Percentiles rank a stretch among this genome's conserved stretches.
phyloP scores from a whole-genome alignment of 257 asterid genomes.

The Catharanthus roseus region DNA sequence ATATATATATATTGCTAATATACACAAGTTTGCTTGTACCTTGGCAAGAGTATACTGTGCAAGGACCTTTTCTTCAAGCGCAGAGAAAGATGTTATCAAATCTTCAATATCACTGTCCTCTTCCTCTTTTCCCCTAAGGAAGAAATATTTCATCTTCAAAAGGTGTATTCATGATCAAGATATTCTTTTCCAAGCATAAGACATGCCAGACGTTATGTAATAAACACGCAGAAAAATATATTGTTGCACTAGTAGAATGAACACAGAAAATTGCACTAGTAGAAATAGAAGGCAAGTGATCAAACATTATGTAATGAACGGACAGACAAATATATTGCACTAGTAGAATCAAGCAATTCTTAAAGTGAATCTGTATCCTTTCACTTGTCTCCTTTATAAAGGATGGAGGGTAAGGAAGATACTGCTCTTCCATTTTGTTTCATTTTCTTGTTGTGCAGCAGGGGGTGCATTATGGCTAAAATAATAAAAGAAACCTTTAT shows the following conservation, averaged over 20 bases:
- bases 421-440: no score
- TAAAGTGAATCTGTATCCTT: background rate
- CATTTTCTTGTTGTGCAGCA: no score
- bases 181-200: background rate
- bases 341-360: background rate
- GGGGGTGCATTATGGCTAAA: background rate
- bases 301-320: background rate
- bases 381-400: background rate
- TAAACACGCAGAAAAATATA: no score
- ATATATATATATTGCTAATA: slow-evolving; percentile 5
- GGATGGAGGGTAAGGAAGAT: background rate
- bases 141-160: background rate
- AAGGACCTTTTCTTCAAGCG: slow-evolving; percentile 89
- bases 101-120: slow-evolving; percentile 76
- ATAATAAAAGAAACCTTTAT: background rate
- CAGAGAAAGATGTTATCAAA: slow-evolving; percentile 61
- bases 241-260: no score
- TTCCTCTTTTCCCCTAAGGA: slow-evolving; percentile 60
- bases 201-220: background rate
- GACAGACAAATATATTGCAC: background rate
- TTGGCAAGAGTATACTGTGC: slow-evolving; percentile 84
- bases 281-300: no score
- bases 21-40: slow-evolving; percentile 37
- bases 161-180: background rate
- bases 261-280: no score